Evolutionary conservation across 2,329 filamentous ascomycete genomes (phyloP).

Genomic region (Clarireedia homoeocarpa): DNA sequence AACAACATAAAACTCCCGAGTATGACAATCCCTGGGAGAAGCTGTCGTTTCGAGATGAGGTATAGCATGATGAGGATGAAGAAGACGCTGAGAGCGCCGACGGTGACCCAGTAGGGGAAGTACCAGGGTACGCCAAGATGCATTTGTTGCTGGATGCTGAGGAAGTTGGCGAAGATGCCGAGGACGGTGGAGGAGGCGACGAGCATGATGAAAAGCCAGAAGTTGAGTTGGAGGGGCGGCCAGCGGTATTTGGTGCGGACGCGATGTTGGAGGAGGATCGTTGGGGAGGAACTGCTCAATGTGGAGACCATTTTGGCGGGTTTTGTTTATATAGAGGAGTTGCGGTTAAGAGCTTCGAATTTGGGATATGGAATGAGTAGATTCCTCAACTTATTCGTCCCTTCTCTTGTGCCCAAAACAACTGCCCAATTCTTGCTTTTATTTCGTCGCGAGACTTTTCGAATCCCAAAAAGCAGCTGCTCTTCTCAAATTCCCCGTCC

Average conservation of each 20-base stretch:
- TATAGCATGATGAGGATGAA: constrained; percentile 60
- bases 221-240: constrained; percentile 58
- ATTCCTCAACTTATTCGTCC: no score
- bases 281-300: constrained; percentile 18
- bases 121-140: constrained; percentile 55
- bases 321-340: background rate
- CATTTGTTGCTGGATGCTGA: constrained; percentile 50
- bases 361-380: no score
- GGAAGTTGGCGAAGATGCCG: constrained; percentile 53
- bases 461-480: no score
- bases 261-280: constrained; percentile 7
- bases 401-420: no score
- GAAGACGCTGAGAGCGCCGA: constrained; percentile 49
- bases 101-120: constrained; percentile 58
- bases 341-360: background rate
- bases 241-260: constrained; percentile 47
- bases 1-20: constrained; percentile 59
- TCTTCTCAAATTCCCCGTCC: no score
- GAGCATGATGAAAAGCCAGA: constrained; percentile 61
- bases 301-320: constrained; percentile 22
- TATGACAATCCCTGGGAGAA: constrained; percentile 58
- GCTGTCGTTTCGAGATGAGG: constrained; percentile 52
- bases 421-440: no score
- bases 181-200: constrained; percentile 50
- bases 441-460: no score